Conservation (phyloP, 345 rosid genomes). For the Melaleuca quinquenervia region DNA sequence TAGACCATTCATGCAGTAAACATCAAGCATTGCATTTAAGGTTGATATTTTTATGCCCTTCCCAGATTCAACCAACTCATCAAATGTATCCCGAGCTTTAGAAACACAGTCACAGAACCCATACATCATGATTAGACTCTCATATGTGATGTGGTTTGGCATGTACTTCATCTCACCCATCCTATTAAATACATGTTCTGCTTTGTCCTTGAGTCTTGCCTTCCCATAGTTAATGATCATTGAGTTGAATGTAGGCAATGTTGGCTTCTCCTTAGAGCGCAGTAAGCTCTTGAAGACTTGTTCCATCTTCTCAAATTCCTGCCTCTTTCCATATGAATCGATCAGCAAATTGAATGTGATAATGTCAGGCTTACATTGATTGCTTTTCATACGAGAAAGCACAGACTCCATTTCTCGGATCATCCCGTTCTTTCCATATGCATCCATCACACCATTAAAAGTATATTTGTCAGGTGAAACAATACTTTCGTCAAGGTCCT, state of each 20-base stretch:
- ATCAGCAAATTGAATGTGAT: constrained; percentile 76
- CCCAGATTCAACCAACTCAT: constrained; percentile 39
- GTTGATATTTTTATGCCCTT: constrained; percentile 54
- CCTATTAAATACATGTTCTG: constrained; percentile 48
- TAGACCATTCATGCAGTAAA: constrained; percentile 66
- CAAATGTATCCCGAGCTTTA: constrained; percentile 62
- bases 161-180: constrained; percentile 59
- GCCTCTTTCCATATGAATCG: constrained; percentile 79
- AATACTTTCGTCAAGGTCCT: constrained; percentile 53
- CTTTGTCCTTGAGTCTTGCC: constrained; percentile 67
- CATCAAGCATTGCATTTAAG: constrained; percentile 76
- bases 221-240: constrained; percentile 85
- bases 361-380: constrained; percentile 66
- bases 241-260: constrained; percentile 76
- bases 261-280: constrained; percentile 73
- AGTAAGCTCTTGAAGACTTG: constrained; percentile 72
- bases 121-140: constrained; percentile 72
- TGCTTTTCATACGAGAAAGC: constrained; percentile 66
- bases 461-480: constrained; percentile 73
- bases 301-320: constrained; percentile 92
- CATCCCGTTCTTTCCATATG: constrained; percentile 88
- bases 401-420: constrained; percentile 81
- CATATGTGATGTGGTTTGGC: constrained; percentile 67
- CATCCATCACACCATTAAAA: constrained; percentile 91
- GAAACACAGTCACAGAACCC: constrained; percentile 66